phyloP scores from a whole-genome alignment of 345 rosid species.

The Psidium friedrichsthalianum region DNA sequence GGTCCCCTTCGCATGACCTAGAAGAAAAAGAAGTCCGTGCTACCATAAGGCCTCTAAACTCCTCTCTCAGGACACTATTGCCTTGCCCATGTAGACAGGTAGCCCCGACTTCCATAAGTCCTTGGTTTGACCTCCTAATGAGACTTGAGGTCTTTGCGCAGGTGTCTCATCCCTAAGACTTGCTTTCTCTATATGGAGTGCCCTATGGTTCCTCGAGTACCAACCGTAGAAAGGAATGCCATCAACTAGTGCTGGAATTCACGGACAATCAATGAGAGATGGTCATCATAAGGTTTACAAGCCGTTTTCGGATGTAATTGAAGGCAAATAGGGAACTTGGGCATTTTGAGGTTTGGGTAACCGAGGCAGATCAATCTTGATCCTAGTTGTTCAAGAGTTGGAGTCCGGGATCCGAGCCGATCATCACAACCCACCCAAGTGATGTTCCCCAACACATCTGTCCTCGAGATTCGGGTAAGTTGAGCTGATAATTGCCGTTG shows the following conservation, averaged over 20 bases:
- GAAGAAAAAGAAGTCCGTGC: no score
- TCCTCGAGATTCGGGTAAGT: background rate
- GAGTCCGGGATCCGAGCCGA: background rate
- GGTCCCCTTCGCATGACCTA: no score
- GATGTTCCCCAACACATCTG: background rate
- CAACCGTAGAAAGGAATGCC: constrained; percentile 5
- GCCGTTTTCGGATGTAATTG: no score
- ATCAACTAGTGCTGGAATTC: background rate
- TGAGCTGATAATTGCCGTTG: background rate
- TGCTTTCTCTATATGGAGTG: constrained; percentile 1
- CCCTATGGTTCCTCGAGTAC: constrained; percentile 2
- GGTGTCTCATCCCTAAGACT: background rate
- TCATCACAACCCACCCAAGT: background rate
- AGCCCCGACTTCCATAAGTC: no score
- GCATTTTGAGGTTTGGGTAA: background rate
- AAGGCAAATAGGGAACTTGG: no score
- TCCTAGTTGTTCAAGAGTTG: background rate
- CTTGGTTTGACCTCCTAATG: no score
- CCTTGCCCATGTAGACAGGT: no score
- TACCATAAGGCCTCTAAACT: no score
- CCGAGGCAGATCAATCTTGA: background rate
- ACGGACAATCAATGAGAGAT: no score
- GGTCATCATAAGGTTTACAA: no score
- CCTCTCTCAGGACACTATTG: no score
- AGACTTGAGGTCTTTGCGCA: no score